Conservation (phyloP, 768 basidiomycete genomes). For the Sutorius australiensis region DNA sequence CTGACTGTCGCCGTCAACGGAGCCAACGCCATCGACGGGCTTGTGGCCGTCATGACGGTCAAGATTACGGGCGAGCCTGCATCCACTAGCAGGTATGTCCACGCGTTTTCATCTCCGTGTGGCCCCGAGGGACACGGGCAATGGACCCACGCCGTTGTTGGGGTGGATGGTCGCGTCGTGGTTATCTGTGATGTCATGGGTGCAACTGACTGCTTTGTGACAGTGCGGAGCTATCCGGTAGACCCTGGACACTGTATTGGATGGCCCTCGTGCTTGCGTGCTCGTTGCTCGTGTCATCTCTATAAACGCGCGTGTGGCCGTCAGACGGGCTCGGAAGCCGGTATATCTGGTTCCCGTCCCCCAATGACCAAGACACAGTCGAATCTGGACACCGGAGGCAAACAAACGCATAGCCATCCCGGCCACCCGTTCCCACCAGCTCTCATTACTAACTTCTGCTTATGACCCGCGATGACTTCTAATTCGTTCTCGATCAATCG, state of each 20-base stretch:
- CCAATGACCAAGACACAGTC: too few relatives aligned
- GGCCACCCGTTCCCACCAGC: background rate
- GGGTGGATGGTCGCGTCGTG: background rate
- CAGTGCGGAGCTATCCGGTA: conserved; percentile 16
- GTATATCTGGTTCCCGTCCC: background rate
- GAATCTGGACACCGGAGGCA: background rate
- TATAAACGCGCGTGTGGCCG: conserved; percentile 2
- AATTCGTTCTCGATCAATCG: too few relatives aligned
- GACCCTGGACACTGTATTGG: conserved; percentile 10
- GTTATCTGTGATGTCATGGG: background rate
- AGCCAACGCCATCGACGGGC: conserved; percentile 73
- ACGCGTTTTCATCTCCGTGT: background rate
- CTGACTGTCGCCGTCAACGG: conserved; percentile 46
- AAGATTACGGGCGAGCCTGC: conserved; percentile 48
- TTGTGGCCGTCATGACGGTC: conserved; percentile 76
- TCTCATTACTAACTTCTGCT: background rate
- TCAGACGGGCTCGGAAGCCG: background rate
- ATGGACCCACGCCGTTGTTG: background rate
- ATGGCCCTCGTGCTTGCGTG: conserved; percentile 13
- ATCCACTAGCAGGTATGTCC: conserved; percentile 22
- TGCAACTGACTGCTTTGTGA: background rate
- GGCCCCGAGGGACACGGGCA: background rate
- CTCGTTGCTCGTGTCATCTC: conserved; percentile 4
- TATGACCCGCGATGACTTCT: background rate
- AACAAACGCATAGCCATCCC: background rate